A percentile compares a stretch with the other conserved stretches of the same genome.
Conservation (phyloP, 2,329 filamentous ascomycete genomes). For the Colletotrichum cordylinicola region DNA sequence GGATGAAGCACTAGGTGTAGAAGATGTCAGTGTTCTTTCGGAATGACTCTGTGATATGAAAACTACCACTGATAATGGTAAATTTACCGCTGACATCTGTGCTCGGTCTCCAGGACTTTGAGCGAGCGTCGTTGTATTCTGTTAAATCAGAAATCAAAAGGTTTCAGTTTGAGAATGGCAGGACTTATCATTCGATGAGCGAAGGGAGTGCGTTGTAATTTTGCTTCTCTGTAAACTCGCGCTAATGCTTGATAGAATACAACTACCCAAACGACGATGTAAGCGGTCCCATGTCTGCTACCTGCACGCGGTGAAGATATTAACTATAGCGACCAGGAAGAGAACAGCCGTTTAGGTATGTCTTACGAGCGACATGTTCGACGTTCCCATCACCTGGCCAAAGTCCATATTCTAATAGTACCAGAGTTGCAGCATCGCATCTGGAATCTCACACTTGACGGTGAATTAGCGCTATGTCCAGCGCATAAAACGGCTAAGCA, state of each 20-base stretch:
- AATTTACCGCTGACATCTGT: fast-evolving
- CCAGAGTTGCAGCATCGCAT: background rate
- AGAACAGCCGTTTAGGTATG: background rate
- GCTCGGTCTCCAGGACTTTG: background rate
- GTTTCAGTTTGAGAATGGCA: background rate
- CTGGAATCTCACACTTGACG: background rate
- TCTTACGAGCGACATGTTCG: no score
- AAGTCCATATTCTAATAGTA: background rate
- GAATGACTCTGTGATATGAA: background rate
- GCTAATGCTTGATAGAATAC: background rate
- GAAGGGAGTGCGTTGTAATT: background rate
- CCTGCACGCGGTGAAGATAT: no score
- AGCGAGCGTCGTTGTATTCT: background rate
- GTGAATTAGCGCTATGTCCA: background rate
- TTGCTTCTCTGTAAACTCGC: background rate
- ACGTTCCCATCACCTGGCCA: no score
- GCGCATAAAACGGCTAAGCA: background rate
- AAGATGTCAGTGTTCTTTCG: background rate
- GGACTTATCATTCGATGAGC: background rate
- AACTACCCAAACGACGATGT: background rate
- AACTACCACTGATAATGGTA: background rate
- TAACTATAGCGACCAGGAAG: background rate
- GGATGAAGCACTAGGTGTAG: background rate
- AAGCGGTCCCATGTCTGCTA: no score
- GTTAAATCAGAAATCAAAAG: background rate